These are phyloP conservation scores for Curvularia lunata DNA, from an alignment of 2,329 filamentous ascomycete species.

Conservation along the genomic window DNA sequence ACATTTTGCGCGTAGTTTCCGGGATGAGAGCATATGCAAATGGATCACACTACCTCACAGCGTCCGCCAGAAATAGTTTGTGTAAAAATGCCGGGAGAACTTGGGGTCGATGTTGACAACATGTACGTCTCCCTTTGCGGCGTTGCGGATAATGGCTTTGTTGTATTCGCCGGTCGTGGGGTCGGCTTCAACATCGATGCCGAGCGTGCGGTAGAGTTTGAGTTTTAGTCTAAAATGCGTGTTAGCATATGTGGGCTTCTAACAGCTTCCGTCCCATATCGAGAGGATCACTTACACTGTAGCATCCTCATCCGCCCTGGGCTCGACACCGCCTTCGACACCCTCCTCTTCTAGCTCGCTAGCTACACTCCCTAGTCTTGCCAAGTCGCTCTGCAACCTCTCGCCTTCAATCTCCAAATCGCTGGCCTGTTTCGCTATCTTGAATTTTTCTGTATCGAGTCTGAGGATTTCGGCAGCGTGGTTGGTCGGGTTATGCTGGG, in stretches of 20 bases:
- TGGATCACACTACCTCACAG: slow-evolving; percentile 56
- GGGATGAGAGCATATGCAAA: neutral
- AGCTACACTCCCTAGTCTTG: slow-evolving; percentile 74
- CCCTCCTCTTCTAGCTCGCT: slow-evolving; percentile 87
- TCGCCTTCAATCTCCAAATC: slow-evolving; percentile 96
- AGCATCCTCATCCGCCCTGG: slow-evolving; percentile 58
- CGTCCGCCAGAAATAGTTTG: slow-evolving; percentile 94
- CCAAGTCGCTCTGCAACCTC: slow-evolving; percentile 78
- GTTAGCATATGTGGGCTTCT: slow-evolving; percentile 7
- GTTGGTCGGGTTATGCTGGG: slow-evolving; percentile 75
- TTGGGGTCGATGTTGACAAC: slow-evolving; percentile 94
- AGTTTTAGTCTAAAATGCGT: slow-evolving; percentile 69
- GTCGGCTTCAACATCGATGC: slow-evolving; percentile 87
- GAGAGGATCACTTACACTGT: slow-evolving; percentile 50
- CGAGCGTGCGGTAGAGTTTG: slow-evolving; percentile 88
- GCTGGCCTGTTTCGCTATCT: slow-evolving; percentile 86
- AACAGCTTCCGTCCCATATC: neutral
- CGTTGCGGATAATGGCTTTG: slow-evolving; percentile 84
- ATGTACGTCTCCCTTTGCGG: slow-evolving; percentile 87
- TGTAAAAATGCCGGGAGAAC: slow-evolving; percentile 89
- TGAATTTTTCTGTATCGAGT: slow-evolving; percentile 92
- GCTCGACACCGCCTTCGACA: slow-evolving; percentile 72
- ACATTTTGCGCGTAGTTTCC: neutral
- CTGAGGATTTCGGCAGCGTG: slow-evolving; percentile 85
- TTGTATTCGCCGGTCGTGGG: slow-evolving; percentile 76